These are phyloP conservation scores for Pseudogymnoascus sp. DNA, from an alignment of 2,329 filamentous ascomycete genomes.

Conservation along the genomic window DNA sequence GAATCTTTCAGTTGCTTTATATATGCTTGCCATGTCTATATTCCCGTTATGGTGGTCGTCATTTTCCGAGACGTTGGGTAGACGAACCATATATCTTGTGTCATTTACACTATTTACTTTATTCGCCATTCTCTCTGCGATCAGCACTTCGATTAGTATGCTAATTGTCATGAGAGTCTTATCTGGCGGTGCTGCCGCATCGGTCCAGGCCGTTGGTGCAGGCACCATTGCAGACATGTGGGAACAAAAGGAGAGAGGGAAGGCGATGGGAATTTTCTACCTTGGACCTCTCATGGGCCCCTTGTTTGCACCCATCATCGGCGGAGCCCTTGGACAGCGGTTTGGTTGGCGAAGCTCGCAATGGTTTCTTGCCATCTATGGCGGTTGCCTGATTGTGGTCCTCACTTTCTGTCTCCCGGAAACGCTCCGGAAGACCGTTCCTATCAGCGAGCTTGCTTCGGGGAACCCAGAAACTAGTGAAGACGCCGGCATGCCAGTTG, in stretches of 20 bases:
- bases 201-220: conserved; percentile 73
- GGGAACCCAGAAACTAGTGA: conserved; percentile 11
- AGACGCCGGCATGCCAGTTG: conserved; percentile 14
- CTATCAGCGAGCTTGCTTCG: neutral
- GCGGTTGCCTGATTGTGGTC: conserved; percentile 45
- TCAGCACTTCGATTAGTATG: conserved; percentile 64
- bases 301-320: conserved; percentile 66
- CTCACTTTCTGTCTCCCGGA: conserved; percentile 57
- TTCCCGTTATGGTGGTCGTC: conserved; percentile 78
- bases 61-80: conserved; percentile 64
- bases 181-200: conserved; percentile 67
- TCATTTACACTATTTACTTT: conserved; percentile 66
- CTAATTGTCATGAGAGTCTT: conserved; percentile 68
- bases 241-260: conserved; percentile 62
- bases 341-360: conserved; percentile 69
- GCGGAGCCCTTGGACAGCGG: conserved; percentile 58
- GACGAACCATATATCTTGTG: conserved; percentile 68
- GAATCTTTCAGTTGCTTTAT: conserved; percentile 69
- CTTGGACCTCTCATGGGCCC: conserved; percentile 70
- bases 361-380: conserved; percentile 69
- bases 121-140: conserved; percentile 60
- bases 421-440: conserved; percentile 36
- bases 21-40: conserved; percentile 76
- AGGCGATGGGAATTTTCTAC: conserved; percentile 78
- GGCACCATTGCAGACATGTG: conserved; percentile 78